Evolutionary conservation across 1,284 basidiomycete species (phyloP).

Genomic region (Apiotrichum montevideense): DNA sequence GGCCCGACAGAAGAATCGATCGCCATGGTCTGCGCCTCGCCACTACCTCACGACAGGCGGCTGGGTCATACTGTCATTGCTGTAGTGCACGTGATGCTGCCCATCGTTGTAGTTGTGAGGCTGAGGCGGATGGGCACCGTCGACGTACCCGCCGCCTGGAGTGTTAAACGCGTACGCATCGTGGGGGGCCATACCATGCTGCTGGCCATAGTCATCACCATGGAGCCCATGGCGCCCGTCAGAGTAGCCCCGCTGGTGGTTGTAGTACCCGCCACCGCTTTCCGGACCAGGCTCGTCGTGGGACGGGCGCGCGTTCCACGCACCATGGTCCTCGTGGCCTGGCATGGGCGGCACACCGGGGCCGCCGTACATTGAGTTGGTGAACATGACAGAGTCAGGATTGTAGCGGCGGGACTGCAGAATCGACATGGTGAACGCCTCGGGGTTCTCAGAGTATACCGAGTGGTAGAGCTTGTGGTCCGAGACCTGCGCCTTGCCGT

Average conservation of each 20-base stretch:
- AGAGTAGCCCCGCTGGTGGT: conserved; percentile 9
- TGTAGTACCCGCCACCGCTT: conserved; percentile 15
- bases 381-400: conserved; percentile 46
- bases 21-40: neutral
- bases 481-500: conserved; percentile 63
- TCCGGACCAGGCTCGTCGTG: conserved; percentile 44
- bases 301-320: conserved; percentile 65
- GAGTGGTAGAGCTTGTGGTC: conserved; percentile 76
- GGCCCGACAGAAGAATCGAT: neutral
- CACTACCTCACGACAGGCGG: neutral
- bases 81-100: conserved; percentile 1
- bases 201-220: neutral
- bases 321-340: conserved; percentile 46
- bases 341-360: conserved; percentile 13
- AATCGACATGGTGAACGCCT: conserved; percentile 57
- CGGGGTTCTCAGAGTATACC: conserved; percentile 53
- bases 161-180: conserved; percentile 14
- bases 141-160: conserved; percentile 11
- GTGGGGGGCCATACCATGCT: neutral
- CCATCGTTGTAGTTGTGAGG: neutral
- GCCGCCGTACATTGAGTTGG: conserved; percentile 16
- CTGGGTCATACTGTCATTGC: neutral
- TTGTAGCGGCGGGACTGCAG: conserved; percentile 58
- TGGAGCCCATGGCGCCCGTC: neutral
- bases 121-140: neutral